Evolutionary conservation across 805 yeast species (phyloP).

Genomic region (Candida adriatica): DNA sequence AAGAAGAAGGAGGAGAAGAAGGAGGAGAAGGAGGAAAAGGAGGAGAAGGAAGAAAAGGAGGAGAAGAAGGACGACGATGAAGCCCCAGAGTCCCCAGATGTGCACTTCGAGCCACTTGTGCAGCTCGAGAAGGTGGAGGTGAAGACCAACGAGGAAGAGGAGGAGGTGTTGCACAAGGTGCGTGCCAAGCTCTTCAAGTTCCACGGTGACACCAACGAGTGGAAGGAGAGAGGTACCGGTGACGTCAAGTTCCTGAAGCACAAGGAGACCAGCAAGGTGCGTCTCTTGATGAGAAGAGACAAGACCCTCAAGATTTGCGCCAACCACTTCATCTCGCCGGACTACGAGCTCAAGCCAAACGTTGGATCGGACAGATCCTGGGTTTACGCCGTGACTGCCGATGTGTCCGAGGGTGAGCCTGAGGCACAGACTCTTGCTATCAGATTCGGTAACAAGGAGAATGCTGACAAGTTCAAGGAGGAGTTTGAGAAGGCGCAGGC

Average conservation of each 20-base stretch:
- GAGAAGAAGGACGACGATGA: conserved; percentile 30
- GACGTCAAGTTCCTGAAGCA: conserved; percentile 94
- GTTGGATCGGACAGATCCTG: conserved; percentile 97
- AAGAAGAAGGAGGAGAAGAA: conserved; percentile 47
- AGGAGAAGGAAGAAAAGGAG: conserved; percentile 27
- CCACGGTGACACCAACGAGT: conserved; percentile 77
- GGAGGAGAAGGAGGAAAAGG: conserved; percentile 31
- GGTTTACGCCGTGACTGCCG: conserved; percentile 95
- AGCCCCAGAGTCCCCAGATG: conserved; percentile 39
- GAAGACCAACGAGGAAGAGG: conserved; percentile 91
- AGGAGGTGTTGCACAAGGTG: conserved; percentile 75
- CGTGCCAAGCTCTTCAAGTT: conserved; percentile 94
- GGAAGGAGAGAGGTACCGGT: conserved; percentile 99
- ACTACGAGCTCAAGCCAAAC: conserved; percentile 79
- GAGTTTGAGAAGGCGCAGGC: conserved; percentile 82
- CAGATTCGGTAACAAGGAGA: conserved; percentile 85
- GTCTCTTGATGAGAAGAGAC: conserved; percentile 98
- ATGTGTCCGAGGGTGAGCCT: conserved; percentile 90
- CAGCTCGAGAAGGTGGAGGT: conserved; percentile 94
- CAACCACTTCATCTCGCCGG: conserved; percentile 83
- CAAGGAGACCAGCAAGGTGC: conserved; percentile 71
- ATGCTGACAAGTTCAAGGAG: conserved; percentile 93
- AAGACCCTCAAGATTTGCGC: conserved; percentile 98
- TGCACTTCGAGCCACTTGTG: conserved; percentile 95
- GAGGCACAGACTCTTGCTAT: conserved; percentile 96